Percentiles rank a stretch among this genome's conserved stretches.
Evolutionary conservation across 225 moss, liverwort and hornwort species (phyloP).

Genomic region (Marchantia paleacea): DNA sequence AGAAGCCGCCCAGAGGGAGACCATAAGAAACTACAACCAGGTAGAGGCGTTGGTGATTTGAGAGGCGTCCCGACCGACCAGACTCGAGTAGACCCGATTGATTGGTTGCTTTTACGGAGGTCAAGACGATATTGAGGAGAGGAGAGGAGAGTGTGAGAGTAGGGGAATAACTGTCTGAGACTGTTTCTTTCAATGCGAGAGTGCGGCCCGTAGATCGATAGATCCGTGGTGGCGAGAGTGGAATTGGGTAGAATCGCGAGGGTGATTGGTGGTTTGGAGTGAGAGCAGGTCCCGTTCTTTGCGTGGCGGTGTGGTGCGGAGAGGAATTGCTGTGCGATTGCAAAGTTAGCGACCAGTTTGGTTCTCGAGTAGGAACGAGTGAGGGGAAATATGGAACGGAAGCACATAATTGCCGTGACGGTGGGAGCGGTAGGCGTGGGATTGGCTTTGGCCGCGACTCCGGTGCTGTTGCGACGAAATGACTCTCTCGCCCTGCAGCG

Average conservation of each 20-base stretch:
- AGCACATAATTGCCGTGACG: conserved; percentile 35
- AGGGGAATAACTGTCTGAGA: conserved; percentile 15
- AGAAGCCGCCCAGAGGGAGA: not conserved
- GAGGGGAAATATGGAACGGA: conserved; percentile 33
- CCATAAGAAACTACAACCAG: not conserved
- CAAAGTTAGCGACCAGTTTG: conserved; percentile 1
- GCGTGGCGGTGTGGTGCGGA: not conserved
- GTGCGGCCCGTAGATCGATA: conserved; percentile 5
- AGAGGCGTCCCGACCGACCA: not conserved
- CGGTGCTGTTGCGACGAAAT: conserved; percentile 30
- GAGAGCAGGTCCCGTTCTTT: not conserved
- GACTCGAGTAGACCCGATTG: not conserved
- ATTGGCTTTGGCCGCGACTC: conserved; percentile 43
- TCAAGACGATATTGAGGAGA: not conserved
- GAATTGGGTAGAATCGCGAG: conserved; percentile 12
- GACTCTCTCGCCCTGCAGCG: conserved; percentile 42
- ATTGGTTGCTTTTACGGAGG: not conserved
- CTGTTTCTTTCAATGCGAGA: conserved; percentile 9
- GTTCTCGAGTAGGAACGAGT: not conserved
- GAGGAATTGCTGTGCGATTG: not conserved
- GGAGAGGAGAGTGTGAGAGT: not conserved
- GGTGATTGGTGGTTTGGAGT: not conserved
- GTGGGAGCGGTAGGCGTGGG: conserved; percentile 35
- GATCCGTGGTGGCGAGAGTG: not conserved
- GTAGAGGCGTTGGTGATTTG: not conserved